These are phyloP conservation scores for Linnemannia exigua DNA, from an alignment of 192 early-diverging fungal species.

Conservation along the genomic window DNA sequence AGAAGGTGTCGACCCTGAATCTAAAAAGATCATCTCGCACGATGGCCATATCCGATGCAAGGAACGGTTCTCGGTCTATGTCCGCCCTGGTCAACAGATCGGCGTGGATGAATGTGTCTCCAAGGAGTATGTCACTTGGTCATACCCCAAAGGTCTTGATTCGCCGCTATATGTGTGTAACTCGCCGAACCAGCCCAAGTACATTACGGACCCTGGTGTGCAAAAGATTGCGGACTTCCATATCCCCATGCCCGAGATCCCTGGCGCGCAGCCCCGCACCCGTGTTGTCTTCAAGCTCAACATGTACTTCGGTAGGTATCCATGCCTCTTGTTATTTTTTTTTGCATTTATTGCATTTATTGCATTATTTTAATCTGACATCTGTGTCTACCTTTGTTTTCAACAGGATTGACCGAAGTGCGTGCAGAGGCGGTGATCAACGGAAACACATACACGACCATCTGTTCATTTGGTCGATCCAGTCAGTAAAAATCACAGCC, in stretches of 20 bases:
- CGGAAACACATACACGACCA: constrained; percentile 60
- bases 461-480: constrained; percentile 60
- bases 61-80: constrained; percentile 64
- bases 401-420: constrained; percentile 63
- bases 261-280: constrained; percentile 50
- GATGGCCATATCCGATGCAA: constrained; percentile 64
- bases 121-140: constrained; percentile 54
- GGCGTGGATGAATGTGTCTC: constrained; percentile 56
- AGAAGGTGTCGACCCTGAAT: constrained; percentile 62
- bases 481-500: neutral
- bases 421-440: constrained; percentile 65
- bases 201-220: constrained; percentile 60
- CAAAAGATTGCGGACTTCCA: constrained; percentile 63
- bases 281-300: constrained; percentile 57
- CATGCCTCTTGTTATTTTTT: neutral
- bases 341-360: neutral
- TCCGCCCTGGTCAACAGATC: constrained; percentile 55
- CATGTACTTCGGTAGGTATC: constrained; percentile 49
- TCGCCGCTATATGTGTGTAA: constrained; percentile 52
- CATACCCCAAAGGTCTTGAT: constrained; percentile 50
- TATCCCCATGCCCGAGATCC: constrained; percentile 58
- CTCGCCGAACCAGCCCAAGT: constrained; percentile 54
- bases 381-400: neutral
- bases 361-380: neutral
- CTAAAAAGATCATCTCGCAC: constrained; percentile 59